These are phyloP conservation scores for Carnegiea gigantea DNA, from an alignment of 179 eudicot species.

Conservation along the genomic window DNA sequence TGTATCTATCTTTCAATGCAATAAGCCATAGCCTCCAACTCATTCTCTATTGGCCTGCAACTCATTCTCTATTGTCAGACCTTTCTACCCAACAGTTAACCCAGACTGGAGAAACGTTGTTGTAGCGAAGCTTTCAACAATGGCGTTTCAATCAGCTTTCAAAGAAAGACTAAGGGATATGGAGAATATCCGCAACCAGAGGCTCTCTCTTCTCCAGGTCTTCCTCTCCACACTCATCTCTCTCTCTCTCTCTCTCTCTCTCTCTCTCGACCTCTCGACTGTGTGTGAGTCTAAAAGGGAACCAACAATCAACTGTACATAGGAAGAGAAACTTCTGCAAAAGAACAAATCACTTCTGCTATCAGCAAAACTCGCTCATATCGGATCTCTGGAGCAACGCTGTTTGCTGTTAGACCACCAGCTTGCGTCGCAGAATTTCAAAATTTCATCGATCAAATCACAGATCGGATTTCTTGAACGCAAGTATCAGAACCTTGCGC, in stretches of 20 bases:
- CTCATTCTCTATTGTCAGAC: no score
- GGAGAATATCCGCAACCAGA: constrained; percentile 48
- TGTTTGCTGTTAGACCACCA: constrained; percentile 42
- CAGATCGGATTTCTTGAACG: constrained; percentile 35
- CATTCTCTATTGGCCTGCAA: no score
- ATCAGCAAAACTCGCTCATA: constrained; percentile 35
- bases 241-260: not conserved
- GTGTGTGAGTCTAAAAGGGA: not conserved
- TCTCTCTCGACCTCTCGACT: no score
- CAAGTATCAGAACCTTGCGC: constrained; percentile 20
- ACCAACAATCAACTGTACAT: not conserved
- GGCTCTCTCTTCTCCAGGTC: constrained; percentile 59
- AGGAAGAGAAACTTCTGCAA: constrained; percentile 48
- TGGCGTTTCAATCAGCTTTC: constrained; percentile 53
- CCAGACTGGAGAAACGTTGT: no score
- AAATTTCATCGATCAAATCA: constrained; percentile 41
- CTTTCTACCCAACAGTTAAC: no score
- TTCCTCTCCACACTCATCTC: not conserved
- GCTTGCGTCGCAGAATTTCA: constrained; percentile 34
- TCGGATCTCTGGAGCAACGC: constrained; percentile 36
- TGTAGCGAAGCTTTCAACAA: constrained; percentile 13
- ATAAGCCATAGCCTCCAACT: no score
- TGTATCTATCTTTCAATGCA: no score
- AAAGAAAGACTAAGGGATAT: constrained; percentile 45
- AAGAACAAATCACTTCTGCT: constrained; percentile 34